Base-by-base conservation (phyloP, 306 rosid species). In the Pachyrhizus erosus region DNA sequence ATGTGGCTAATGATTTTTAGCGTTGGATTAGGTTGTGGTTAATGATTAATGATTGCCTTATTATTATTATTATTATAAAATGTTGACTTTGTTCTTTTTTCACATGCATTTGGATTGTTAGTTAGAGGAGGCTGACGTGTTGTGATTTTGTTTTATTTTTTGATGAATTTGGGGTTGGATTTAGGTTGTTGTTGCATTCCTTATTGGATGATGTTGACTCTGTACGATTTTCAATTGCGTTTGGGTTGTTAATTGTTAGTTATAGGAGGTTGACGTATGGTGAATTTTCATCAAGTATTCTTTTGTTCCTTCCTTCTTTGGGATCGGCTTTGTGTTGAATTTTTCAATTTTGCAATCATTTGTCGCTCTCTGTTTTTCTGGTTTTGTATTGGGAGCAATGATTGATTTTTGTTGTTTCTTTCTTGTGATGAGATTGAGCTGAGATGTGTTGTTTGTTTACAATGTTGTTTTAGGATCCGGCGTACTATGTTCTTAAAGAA, bases 401-500 rank as follows among this genome's bases (percentile, higher is more conserved):
- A 9, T 62, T 11, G 21, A n/a, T n/a, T n/a, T 2, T 51, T 5
- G 61, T 40, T 84, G 73, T 39, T 62, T 31, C 45, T 2, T 80
- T 48, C 45, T 82, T 75, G 77, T 20, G 0, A 52, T 86, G 81
- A 45, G 79, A 77, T 78, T 84, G 84, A 73, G 79, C 76, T 75
- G 60, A 52, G 15, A 61, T 54, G 37, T 52, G 45, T 76, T 61
- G 13, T 62, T 64, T 64, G 37, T 77, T 45, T 79, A 12, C 29
- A 43, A 8, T 84, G 34, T 60, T 76, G 9, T 77, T 54, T 15
- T 70, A 96, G 99, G 98, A 96, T 86, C 98, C 98, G 81, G 91
- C 85, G 24, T 96, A 93, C 85, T 96, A 87, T 78, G 81, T 96
- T 82, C 97, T 96, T 68, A 93, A 91, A 79, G 99, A 96, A 88